Percentiles rank a stretch among this genome's conserved stretches.
phyloP scores from a whole-genome alignment of 352 stramenopile species.

The Globisporangium heterothallicum region DNA sequence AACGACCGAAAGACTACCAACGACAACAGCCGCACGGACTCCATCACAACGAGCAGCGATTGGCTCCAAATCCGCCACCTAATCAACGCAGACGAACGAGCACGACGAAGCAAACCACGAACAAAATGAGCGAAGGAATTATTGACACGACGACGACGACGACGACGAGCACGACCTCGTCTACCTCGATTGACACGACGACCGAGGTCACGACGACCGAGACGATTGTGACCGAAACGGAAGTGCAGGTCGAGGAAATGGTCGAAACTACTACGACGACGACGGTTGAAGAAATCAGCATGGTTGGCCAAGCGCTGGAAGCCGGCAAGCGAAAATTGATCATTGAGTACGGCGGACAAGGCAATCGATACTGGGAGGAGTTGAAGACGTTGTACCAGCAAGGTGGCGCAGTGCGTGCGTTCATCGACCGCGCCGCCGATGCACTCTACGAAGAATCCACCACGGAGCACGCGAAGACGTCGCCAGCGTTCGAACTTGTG shows the following conservation, averaged over 20 bases:
- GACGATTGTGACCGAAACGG: conserved; percentile 19
- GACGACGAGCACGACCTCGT: conserved; percentile 9
- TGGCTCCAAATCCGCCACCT: too few relatives aligned
- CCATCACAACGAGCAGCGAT: too few relatives aligned
- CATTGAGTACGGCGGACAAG: conserved; percentile 68
- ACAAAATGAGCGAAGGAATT: conserved; percentile 16
- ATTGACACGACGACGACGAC: conserved; percentile 20
- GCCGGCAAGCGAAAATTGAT: conserved; percentile 25
- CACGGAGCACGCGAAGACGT: conserved; percentile 29
- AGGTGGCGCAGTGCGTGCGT: conserved; percentile 20
- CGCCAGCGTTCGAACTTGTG: conserved; percentile 37
- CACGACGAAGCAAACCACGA: background rate
- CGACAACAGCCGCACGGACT: background rate
- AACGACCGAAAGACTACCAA: too few relatives aligned
- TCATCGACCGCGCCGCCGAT: conserved; percentile 41
- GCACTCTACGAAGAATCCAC: conserved; percentile 49
- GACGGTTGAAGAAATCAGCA: background rate
- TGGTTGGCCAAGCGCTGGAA: conserved; percentile 4
- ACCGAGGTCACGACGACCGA: conserved; percentile 16
- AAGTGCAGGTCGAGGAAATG: conserved; percentile 1
- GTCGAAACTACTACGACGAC: background rate
- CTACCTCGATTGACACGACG: conserved; percentile 14
- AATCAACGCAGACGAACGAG: background rate
- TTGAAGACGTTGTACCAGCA: conserved; percentile 40
- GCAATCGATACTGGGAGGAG: conserved; percentile 60